A percentile compares a stretch with the other conserved stretches of the same genome.
phyloP scores from a whole-genome alignment of 805 yeast species.

The Candida coquimbonensis region DNA sequence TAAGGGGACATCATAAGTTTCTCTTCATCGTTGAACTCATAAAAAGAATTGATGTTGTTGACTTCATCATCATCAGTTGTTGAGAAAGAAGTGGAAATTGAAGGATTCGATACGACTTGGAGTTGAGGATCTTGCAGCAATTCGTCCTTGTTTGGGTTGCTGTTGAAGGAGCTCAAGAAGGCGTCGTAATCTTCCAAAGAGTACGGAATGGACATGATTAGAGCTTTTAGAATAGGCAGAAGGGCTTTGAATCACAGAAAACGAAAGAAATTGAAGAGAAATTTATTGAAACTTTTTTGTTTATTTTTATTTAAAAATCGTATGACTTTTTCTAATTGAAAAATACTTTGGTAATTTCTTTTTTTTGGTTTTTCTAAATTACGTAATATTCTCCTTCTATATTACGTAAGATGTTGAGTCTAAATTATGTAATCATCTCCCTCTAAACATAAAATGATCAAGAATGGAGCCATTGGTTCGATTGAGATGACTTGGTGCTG shows the following conservation, averaged over 20 bases:
- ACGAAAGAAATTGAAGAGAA: background rate
- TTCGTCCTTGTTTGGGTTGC: constrained; percentile 2
- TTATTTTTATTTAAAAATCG: constrained; percentile 3
- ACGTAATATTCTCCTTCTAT: too few species aligned
- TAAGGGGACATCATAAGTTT: background rate
- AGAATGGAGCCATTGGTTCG: too few species aligned
- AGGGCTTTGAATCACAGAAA: background rate
- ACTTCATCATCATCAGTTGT: constrained; percentile 9
- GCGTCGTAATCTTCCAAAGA: constrained; percentile 27
- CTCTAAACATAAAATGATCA: too few species aligned
- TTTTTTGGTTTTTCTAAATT: too few species aligned
- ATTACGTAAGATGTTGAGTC: too few species aligned
- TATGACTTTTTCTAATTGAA: constrained; percentile 9
- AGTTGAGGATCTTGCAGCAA: constrained; percentile 6
- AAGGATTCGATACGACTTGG: constrained; percentile 9
- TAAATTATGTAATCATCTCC: too few species aligned
- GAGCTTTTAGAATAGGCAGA: too few species aligned
- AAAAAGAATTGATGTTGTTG: background rate
- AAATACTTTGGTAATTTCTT: background rate
- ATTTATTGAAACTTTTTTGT: background rate
- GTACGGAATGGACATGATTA: constrained; percentile 16
- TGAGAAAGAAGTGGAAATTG: constrained; percentile 5
- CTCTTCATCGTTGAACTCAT: background rate
- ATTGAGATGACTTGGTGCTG: too few species aligned
- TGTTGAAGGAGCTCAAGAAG: constrained; percentile 22